These are phyloP conservation scores for Fusarium begoniae DNA, from an alignment of 2,329 filamentous ascomycete species.

Conservation along the genomic window DNA sequence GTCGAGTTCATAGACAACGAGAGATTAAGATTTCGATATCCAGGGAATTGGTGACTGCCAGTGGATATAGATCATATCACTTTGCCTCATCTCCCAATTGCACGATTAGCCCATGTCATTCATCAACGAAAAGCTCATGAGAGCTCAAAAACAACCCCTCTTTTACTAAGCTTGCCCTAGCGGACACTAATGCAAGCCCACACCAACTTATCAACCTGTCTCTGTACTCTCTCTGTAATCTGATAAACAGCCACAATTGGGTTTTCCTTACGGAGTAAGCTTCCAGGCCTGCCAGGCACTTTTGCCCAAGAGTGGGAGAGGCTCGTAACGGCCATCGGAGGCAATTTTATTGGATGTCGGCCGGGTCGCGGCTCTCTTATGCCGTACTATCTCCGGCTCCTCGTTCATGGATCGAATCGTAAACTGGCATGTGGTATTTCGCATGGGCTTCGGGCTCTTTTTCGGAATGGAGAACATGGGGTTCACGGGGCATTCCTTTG, in stretches of 20 bases:
- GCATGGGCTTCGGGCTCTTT: neutral
- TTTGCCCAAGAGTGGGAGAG: slow-evolving; percentile 8
- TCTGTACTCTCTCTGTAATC: neutral
- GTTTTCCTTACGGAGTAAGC: neutral
- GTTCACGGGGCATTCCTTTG: neutral
- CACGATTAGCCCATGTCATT: neutral
- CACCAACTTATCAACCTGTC: neutral
- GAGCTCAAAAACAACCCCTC: neutral
- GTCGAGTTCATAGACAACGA: neutral
- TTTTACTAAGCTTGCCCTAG: slow-evolving; percentile 2
- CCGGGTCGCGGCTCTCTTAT: slow-evolving; percentile 26
- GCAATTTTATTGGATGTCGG: slow-evolving; percentile 24
- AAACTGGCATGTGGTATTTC: neutral
- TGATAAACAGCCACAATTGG: slow-evolving; percentile 13
- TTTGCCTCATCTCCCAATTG: neutral
- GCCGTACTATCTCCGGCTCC: slow-evolving; percentile 4
- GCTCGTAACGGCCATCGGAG: slow-evolving; percentile 19
- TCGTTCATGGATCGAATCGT: neutral
- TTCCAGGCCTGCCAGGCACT: neutral
- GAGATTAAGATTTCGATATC: neutral
- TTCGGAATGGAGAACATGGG: slow-evolving; percentile 7
- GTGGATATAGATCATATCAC: neutral
- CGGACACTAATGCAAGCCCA: slow-evolving; percentile 28
- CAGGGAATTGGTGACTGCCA: neutral
- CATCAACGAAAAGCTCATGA: neutral